Evolutionary conservation across 2,329 filamentous ascomycete species (phyloP).

Genomic region (Cercospora sesami): DNA sequence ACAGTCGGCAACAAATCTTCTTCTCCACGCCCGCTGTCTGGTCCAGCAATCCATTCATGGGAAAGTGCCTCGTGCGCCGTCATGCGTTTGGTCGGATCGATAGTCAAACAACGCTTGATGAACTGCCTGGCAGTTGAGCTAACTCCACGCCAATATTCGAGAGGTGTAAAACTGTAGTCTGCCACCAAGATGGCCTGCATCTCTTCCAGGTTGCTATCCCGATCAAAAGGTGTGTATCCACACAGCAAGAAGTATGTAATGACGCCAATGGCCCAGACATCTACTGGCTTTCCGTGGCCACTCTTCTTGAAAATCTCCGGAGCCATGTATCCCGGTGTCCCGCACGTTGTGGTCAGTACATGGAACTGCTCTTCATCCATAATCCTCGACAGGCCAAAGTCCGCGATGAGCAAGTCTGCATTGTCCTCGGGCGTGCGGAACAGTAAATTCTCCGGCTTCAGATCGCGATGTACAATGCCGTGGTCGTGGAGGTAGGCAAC

Average conservation of each 20-base stretch:
- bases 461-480: conserved; percentile 94
- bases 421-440: conserved; percentile 98
- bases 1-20: conserved; percentile 64
- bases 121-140: conserved; percentile 83
- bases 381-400: conserved; percentile 92
- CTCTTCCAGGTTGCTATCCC: conserved; percentile 95
- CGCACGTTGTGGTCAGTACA: conserved; percentile 94
- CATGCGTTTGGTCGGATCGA: conserved; percentile 83
- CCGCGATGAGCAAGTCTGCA: conserved; percentile 91
- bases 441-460: conserved; percentile 95
- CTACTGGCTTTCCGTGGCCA: conserved; percentile 95
- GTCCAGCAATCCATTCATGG: conserved; percentile 64
- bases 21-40: conserved; percentile 48
- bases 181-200: conserved; percentile 98
- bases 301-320: conserved; percentile 99
- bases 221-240: conserved; percentile 96
- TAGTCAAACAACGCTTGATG: conserved; percentile 85
- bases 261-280: conserved; percentile 97
- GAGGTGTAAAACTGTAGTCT: conserved; percentile 91
- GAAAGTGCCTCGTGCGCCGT: conserved; percentile 77
- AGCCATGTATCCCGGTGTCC: conserved; percentile 98
- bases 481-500: conserved; percentile 98
- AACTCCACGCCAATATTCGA: conserved; percentile 96
- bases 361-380: conserved; percentile 99
- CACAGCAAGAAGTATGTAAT: conserved; percentile 99